Conservation (phyloP, 352 stramenopile species). For the Pythium coloratum region DNA sequence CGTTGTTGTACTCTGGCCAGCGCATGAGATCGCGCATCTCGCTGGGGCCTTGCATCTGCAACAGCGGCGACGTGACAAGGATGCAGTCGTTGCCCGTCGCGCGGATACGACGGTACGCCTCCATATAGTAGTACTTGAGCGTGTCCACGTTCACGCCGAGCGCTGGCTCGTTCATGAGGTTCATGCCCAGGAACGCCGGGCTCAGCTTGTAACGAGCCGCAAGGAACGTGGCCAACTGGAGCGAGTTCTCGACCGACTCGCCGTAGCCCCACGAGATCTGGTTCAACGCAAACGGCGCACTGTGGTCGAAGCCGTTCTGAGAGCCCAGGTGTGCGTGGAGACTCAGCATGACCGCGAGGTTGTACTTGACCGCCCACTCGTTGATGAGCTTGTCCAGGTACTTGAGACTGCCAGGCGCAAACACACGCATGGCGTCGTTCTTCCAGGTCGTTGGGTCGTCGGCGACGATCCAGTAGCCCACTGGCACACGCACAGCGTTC, state of each 20-base stretch:
- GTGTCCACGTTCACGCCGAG: conserved; percentile 18
- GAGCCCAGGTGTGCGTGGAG: conserved; percentile 54
- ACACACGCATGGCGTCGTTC: conserved; percentile 7
- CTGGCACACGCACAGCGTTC: conserved; percentile 31
- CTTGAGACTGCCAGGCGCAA: conserved; percentile 33
- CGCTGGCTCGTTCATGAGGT: conserved; percentile 55
- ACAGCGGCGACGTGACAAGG: conserved; percentile 13
- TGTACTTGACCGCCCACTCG: conserved; percentile 50
- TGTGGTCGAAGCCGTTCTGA: conserved; percentile 63
- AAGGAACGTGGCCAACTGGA: conserved; percentile 40
- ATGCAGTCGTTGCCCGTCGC: conserved; percentile 29
- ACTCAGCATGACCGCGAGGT: conserved; percentile 55
- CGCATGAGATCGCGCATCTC: conserved; percentile 26
- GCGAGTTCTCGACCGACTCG: conserved; percentile 34
- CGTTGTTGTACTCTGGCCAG: conserved; percentile 22
- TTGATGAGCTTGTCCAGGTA: conserved; percentile 60
- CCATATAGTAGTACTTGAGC: conserved; percentile 46
- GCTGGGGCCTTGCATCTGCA: conserved; percentile 16
- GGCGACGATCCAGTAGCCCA: conserved; percentile 59
- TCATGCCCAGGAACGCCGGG: conserved; percentile 48
- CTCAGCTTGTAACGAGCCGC: conserved; percentile 43
- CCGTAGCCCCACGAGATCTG: conserved; percentile 29
- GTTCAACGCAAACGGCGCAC: conserved; percentile 23
- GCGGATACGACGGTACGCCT: conserved; percentile 44
- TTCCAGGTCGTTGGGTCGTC: conserved; percentile 12